A percentile compares a stretch with the other conserved stretches of the same genome.
phyloP scores from a whole-genome alignment of 2,329 filamentous ascomycete species.

The Phaeoacremonium minimum region DNA sequence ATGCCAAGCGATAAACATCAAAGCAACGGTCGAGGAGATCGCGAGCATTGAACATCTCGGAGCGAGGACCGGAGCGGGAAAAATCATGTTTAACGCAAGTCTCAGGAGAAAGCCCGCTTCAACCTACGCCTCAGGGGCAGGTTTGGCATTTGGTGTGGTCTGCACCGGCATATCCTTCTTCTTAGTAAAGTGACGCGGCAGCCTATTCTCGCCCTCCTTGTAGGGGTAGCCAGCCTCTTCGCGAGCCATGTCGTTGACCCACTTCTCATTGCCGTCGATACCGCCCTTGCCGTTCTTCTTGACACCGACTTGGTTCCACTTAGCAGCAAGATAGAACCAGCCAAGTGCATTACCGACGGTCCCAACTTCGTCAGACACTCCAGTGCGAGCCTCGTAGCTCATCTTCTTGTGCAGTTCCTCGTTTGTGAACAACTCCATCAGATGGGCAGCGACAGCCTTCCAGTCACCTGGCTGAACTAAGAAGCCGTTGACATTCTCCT shows the following conservation, averaged over 20 bases:
- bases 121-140: background rate
- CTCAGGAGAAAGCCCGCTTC: no score
- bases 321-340: constrained; percentile 75
- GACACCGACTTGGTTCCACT: constrained; percentile 51
- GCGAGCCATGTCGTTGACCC: constrained; percentile 73
- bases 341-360: constrained; percentile 74
- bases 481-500: constrained; percentile 68
- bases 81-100: no score
- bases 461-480: constrained; percentile 69
- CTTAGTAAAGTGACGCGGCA: constrained; percentile 46
- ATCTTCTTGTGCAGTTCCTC: constrained; percentile 61
- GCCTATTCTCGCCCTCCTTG: constrained; percentile 50
- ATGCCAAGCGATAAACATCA: no score
- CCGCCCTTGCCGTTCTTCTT: constrained; percentile 33
- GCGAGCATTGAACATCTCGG: no score
- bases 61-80: no score
- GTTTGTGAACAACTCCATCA: constrained; percentile 64
- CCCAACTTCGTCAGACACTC: constrained; percentile 77
- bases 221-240: constrained; percentile 60
- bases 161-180: constrained; percentile 13
- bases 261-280: constrained; percentile 55
- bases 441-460: constrained; percentile 62
- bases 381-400: constrained; percentile 56
- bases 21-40: no score
- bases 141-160: background rate